phyloP scores from a whole-genome alignment of 345 rosid genomes.

The Viola odorata region DNA sequence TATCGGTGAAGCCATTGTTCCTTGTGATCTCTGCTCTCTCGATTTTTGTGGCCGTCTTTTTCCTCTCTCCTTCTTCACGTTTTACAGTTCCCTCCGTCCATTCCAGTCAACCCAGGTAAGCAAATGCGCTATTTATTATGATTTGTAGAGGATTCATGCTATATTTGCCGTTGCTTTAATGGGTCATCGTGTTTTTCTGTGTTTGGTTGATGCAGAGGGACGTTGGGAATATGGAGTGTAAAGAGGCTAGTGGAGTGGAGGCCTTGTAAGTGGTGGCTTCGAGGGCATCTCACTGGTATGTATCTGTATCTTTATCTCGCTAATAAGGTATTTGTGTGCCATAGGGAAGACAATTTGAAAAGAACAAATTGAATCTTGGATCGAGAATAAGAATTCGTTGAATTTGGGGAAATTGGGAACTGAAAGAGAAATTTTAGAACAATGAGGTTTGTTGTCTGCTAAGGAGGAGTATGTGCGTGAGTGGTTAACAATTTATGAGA shows the following conservation, averaged over 20 bases:
- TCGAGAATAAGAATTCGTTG: too few relatives aligned
- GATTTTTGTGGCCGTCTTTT: slow-evolving; percentile 47
- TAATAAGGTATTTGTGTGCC: too few relatives aligned
- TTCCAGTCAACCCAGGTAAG: slow-evolving; percentile 26
- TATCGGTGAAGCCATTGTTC: slow-evolving; percentile 73
- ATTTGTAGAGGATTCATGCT: neutral
- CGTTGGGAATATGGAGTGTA: slow-evolving; percentile 71
- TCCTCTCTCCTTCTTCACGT: slow-evolving; percentile 47
- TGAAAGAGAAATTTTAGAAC: too few relatives aligned
- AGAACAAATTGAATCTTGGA: too few relatives aligned
- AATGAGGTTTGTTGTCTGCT: neutral
- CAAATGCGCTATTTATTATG: neutral
- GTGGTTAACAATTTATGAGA: neutral
- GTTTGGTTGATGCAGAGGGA: slow-evolving; percentile 28
- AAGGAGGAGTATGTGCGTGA: neutral
- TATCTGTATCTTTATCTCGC: too few relatives aligned
- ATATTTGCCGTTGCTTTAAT: neutral
- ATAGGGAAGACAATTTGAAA: too few relatives aligned
- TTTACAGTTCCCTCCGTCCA: slow-evolving; percentile 21
- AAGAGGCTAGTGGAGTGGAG: slow-evolving; percentile 76
- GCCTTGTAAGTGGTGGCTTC: slow-evolving; percentile 97
- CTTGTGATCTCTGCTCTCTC: slow-evolving; percentile 46
- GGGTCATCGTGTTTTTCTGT: neutral
- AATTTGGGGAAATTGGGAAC: too few relatives aligned
- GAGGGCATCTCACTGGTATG: slow-evolving; percentile 55